phyloP scores from a whole-genome alignment of 352 stramenopile genomes.

The Globisporangium yorkense region DNA sequence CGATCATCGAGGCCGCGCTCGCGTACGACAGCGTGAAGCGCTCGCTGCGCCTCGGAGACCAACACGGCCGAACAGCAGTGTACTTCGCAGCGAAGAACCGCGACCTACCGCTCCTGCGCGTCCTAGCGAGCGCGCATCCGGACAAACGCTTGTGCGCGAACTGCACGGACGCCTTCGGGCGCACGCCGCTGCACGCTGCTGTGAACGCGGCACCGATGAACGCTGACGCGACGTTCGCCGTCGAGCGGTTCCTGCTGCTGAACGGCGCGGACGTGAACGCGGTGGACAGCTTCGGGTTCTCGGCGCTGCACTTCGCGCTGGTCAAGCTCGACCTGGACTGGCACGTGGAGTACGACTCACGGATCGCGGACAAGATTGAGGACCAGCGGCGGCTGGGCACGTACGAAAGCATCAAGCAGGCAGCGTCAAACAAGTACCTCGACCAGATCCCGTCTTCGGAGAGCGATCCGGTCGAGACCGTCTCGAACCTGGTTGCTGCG shows the following conservation, averaged over 20 bases:
- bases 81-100: conserved; percentile 53
- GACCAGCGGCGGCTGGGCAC: conserved; percentile 25
- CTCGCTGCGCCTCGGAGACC: conserved; percentile 34
- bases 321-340: conserved; percentile 63
- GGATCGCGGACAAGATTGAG: conserved; percentile 19
- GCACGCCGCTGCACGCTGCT: conserved; percentile 62
- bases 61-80: conserved; percentile 36
- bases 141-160: conserved; percentile 41
- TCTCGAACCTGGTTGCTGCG: conserved; percentile 58
- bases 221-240: conserved; percentile 65
- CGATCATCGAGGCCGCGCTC: conserved; percentile 38
- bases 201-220: conserved; percentile 64
- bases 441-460: conserved; percentile 29
- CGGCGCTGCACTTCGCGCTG: conserved; percentile 58
- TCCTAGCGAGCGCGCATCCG: conserved; percentile 25
- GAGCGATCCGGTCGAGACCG: conserved; percentile 69
- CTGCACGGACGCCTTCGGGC: conserved; percentile 40
- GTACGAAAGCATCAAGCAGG: conserved; percentile 32
- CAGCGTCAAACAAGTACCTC: conserved; percentile 32
- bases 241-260: conserved; percentile 64
- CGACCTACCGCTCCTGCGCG: conserved; percentile 47
- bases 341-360: conserved; percentile 40
- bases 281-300: conserved; percentile 49
- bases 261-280: conserved; percentile 44
- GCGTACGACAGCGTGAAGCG: conserved; percentile 33